Evolutionary conservation across 257 asterid species (phyloP).

Genomic region (Fraxinus cuspidata): DNA sequence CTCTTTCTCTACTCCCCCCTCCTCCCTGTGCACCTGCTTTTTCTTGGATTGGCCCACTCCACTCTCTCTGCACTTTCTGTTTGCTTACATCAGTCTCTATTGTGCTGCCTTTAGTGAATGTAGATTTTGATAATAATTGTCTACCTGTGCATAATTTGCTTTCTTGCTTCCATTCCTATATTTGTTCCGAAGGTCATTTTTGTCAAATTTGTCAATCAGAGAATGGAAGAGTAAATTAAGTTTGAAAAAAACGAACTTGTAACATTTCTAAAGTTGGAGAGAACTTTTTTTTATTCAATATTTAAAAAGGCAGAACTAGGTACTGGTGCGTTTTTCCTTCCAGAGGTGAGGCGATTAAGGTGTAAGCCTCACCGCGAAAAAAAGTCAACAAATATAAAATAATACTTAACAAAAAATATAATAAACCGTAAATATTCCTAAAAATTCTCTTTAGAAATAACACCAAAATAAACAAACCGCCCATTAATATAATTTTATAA

Average conservation of each 20-base stretch:
- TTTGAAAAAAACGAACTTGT: constrained; percentile 4
- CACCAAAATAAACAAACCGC: too few relatives aligned
- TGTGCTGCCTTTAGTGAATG: neutral
- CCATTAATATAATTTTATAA: too few relatives aligned
- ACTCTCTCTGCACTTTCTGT: constrained; percentile 4
- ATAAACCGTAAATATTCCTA: too few relatives aligned
- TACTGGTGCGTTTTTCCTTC: neutral
- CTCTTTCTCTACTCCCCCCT: neutral
- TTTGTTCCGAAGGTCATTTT: neutral
- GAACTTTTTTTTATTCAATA: neutral
- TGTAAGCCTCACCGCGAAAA: neutral
- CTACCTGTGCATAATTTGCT: constrained; percentile 1
- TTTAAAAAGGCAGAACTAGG: neutral
- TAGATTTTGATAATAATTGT: constrained; percentile 1
- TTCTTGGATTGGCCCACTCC: neutral
- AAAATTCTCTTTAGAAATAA: too few relatives aligned
- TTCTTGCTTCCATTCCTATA: constrained; percentile 15
- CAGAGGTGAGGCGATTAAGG: neutral
- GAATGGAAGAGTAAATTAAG: constrained; percentile 1
- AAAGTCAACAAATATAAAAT: too few relatives aligned
- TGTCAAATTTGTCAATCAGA: neutral
- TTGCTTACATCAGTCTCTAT: neutral
- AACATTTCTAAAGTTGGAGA: constrained; percentile 5
- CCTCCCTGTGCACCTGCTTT: neutral
- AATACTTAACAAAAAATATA: too few relatives aligned